Evolutionary conservation across 2,329 filamentous ascomycete species (phyloP).

Genomic region (Aspergillus nomiae): DNA sequence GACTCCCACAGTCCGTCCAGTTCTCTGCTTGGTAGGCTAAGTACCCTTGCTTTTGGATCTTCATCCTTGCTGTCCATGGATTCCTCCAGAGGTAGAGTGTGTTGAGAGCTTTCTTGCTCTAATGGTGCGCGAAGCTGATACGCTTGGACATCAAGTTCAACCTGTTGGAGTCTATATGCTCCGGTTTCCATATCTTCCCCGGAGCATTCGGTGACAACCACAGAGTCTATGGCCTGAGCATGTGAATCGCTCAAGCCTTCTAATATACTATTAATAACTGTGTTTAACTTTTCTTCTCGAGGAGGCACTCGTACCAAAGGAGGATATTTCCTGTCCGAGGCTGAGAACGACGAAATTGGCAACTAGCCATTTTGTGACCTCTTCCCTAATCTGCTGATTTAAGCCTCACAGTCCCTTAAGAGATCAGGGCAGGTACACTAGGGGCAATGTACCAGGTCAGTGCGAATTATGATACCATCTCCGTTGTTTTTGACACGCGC

Average conservation of each 20-base stretch:
- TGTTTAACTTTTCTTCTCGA: neutral
- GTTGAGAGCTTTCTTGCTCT: slow-evolving; percentile 26
- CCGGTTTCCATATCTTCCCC: slow-evolving; percentile 28
- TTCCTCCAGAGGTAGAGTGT: slow-evolving; percentile 21
- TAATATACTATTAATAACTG: slow-evolving; percentile 17
- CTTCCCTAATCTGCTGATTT: slow-evolving; percentile 34
- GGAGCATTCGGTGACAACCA: slow-evolving; percentile 44
- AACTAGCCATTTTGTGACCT: slow-evolving; percentile 40
- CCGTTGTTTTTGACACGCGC: slow-evolving; percentile 34
- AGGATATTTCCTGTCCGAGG: slow-evolving; percentile 35
- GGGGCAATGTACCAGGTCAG: slow-evolving; percentile 29
- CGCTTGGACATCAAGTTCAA: slow-evolving; percentile 46
- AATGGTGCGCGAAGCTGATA: slow-evolving; percentile 37
- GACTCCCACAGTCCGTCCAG: slow-evolving; percentile 49
- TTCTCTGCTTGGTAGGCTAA: slow-evolving; percentile 40
- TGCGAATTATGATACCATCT: slow-evolving; percentile 30
- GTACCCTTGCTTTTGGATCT: slow-evolving; percentile 34
- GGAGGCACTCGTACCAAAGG: slow-evolving; percentile 27
- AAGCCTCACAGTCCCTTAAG: neutral
- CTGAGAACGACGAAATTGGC: slow-evolving; percentile 36
- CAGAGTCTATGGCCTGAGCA: slow-evolving; percentile 32
- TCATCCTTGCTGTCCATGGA: slow-evolving; percentile 23
- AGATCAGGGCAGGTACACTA: neutral
- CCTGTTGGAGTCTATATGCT: slow-evolving; percentile 32
- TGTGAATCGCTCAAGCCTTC: slow-evolving; percentile 27